Percentiles rank a stretch among this genome's conserved stretches.
These are phyloP conservation scores for Pichia sp. DNA, from an alignment of 1,139 yeast genomes.

Conservation along the genomic window DNA sequence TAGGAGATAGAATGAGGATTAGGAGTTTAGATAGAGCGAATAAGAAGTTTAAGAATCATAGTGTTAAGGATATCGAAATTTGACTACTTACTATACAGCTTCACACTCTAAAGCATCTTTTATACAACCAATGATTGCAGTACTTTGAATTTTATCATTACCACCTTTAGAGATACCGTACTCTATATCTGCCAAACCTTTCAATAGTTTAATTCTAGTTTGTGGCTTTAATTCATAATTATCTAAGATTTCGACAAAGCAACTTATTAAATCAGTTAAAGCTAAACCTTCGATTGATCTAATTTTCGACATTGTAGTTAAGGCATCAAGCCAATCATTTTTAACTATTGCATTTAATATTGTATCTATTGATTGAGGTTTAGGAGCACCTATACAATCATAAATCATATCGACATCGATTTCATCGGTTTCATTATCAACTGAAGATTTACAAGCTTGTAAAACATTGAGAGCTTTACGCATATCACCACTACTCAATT, in stretches of 20 bases:
- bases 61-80: too few relatives aligned
- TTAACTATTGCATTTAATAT: conserved; percentile 70
- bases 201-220: conserved; percentile 56
- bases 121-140: conserved; percentile 85
- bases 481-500: conserved; percentile 87
- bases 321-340: conserved; percentile 84
- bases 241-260: conserved; percentile 64
- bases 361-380: conserved; percentile 73
- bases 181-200: conserved; percentile 78
- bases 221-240: conserved; percentile 54
- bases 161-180: conserved; percentile 91
- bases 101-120: conserved; percentile 46
- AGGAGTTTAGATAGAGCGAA: conserved; percentile 79
- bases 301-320: conserved; percentile 52
- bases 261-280: conserved; percentile 72
- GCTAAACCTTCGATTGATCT: conserved; percentile 80
- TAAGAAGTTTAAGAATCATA: conserved; percentile 74
- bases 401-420: conserved; percentile 72
- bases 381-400: conserved; percentile 94
- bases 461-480: conserved; percentile 87
- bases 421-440: conserved; percentile 37
- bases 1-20: conserved; percentile 75
- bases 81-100: too few relatives aligned
- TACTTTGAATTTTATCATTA: conserved; percentile 78
- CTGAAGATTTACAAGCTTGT: conserved; percentile 87